Evolutionary conservation across 331 rosid genomes (phyloP).

Genomic region (Spiraea crenata): DNA sequence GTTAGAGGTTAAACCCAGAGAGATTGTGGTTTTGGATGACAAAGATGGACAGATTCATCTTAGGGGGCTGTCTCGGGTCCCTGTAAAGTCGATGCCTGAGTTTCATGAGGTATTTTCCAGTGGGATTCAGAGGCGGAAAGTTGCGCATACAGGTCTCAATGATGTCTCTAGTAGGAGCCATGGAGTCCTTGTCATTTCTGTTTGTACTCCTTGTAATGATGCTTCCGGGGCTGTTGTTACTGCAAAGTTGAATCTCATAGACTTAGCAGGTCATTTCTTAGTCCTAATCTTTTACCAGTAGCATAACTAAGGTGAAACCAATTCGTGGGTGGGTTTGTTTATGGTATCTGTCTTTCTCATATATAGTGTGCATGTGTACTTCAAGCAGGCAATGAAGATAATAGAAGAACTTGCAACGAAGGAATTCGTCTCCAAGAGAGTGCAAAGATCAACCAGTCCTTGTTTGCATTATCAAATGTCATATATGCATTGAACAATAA

Average conservation of each 20-base stretch:
- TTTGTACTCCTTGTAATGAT: slow-evolving; percentile 47
- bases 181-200: slow-evolving; percentile 77
- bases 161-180: slow-evolving; percentile 97
- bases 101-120: slow-evolving; percentile 55
- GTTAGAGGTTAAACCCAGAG: slow-evolving; percentile 68
- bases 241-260: slow-evolving; percentile 93
- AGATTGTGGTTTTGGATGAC: slow-evolving; percentile 75
- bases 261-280: slow-evolving; percentile 69
- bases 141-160: slow-evolving; percentile 81
- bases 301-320: neutral
- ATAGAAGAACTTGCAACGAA: slow-evolving; percentile 84
- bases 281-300: neutral
- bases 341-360: neutral
- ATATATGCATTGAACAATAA: slow-evolving; percentile 83
- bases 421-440: slow-evolving; percentile 97
- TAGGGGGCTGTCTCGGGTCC: slow-evolving; percentile 64
- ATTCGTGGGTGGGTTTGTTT: neutral
- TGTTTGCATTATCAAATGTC: slow-evolving; percentile 90
- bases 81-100: slow-evolving; percentile 58
- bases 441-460: slow-evolving; percentile 86
- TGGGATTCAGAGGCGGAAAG: slow-evolving; percentile 73
- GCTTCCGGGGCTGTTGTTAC: slow-evolving; percentile 31
- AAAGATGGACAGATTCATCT: slow-evolving; percentile 88
- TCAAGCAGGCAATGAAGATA: slow-evolving; percentile 84
- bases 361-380: neutral